Base-by-base conservation (phyloP, 2,329 filamentous ascomycete genomes). In the Sclerotinia glacialis region DNA sequence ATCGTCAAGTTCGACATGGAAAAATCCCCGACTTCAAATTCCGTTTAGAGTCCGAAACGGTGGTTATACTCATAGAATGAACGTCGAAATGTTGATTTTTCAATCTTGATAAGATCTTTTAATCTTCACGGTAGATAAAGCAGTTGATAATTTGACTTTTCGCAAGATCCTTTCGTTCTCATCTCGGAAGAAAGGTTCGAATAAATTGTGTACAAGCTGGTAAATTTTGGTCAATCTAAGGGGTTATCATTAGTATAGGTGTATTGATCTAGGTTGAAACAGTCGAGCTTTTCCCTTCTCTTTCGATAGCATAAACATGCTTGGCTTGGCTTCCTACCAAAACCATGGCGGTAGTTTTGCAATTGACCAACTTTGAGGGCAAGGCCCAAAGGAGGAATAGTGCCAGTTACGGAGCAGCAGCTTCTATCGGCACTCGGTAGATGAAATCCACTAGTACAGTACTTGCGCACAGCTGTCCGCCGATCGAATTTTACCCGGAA, bases 171-270 rank as follows among this genome's bases (percentile, higher is more conserved):
- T 82, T 31, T 79, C 80, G 71, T 82, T 85, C 74, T 85, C 83
- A 72, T 86, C 82, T 53, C 83, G 80, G 71, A 85, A 85, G 80
- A 83, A 83, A 67, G 85, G 80, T 69, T 83, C 80, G 56, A 84
- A 79, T 77, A 72, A 83, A 85, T 74, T 85, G 83, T 65, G 82
- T 82, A 67, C 83, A 86, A 63, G 79, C 78, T 14, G 82, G 82
- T 58, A 80, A 78, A 64, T 75, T 78, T 71, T 83, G 82, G 70
- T 85, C 83, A 72, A 83, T 85, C 83, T 67, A 44, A 28, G 26
- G 65, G 18, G 28, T 14, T 14, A 21, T 14, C 66, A 40, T 54
- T 21, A 55, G 60, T 65, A 26, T 59, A 46, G 12, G 16, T 54
- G 26, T 23, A 40, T 34, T 16, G 21, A 18, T 34, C 26, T 26